Conservation (phyloP, 108 stramenopile genomes). For the Bacterosira constricta region DNA sequence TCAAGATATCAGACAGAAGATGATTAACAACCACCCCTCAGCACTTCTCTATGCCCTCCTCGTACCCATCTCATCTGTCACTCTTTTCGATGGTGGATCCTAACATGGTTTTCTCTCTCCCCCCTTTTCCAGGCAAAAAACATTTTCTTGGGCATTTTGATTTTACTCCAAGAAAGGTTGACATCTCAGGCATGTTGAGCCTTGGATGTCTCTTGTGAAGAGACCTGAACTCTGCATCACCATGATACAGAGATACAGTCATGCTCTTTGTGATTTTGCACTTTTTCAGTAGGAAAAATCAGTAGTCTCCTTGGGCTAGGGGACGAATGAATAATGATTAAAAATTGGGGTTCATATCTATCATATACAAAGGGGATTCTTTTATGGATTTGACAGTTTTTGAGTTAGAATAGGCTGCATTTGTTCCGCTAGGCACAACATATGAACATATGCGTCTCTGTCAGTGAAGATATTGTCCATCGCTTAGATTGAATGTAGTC, state of each 20-base stretch:
- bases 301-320: slow-evolving; percentile 7
- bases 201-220: not conserved
- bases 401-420: slow-evolving; percentile 9
- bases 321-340: slow-evolving; percentile 20
- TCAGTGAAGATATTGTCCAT: not conserved
- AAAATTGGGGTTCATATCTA: slow-evolving; percentile 19
- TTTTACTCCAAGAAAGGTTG: not conserved
- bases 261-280: not conserved
- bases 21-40: too few species aligned
- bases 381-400: slow-evolving; percentile 22
- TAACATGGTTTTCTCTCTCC: not conserved
- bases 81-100: not conserved
- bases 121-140: not conserved
- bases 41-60: slow-evolving; percentile 22
- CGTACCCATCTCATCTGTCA: not conserved
- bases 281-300: slow-evolving; percentile 17
- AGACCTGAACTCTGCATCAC: not conserved
- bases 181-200: not conserved
- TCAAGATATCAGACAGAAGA: not conserved
- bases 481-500: not conserved
- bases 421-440: not conserved
- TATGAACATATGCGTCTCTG: not conserved
- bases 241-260: slow-evolving; percentile 3
- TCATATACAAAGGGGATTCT: slow-evolving; percentile 1
- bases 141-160: not conserved